phyloP scores from a whole-genome alignment of 345 rosid genomes.

The Laguncularia racemosa region DNA sequence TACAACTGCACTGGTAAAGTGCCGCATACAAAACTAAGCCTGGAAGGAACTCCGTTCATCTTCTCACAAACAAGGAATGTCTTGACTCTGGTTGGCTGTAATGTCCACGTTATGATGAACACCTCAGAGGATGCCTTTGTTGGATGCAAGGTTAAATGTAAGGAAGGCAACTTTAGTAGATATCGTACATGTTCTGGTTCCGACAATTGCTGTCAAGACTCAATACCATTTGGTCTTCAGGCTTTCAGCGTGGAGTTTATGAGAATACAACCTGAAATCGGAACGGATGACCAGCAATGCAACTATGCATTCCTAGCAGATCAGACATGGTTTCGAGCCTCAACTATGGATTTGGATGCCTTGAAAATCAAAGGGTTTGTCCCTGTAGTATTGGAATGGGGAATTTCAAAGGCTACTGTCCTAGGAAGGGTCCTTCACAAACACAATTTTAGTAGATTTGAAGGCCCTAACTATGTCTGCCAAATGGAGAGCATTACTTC shows the following conservation, averaged over 20 bases:
- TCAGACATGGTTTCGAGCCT: background rate
- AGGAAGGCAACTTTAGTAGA: background rate
- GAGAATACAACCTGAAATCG: background rate
- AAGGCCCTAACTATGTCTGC: background rate
- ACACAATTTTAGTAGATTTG: background rate
- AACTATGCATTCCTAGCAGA: background rate
- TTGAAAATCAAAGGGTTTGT: background rate
- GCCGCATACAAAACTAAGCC: background rate
- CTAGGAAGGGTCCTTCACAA: background rate
- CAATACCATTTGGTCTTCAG: background rate
- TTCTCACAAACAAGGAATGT: background rate
- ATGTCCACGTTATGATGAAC: background rate
- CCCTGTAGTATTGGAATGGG: conserved; percentile 1
- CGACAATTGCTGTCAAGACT: background rate
- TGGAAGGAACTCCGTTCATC: background rate
- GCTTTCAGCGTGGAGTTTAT: background rate
- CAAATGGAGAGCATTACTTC: background rate
- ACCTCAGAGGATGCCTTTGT: background rate
- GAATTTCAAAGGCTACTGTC: background rate
- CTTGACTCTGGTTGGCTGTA: background rate
- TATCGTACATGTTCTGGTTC: background rate
- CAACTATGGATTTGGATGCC: background rate
- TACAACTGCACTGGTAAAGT: background rate
- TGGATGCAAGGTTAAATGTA: background rate
- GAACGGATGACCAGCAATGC: background rate